phyloP scores from a whole-genome alignment of 768 basidiomycete species.

The Sutorius australiensis region DNA sequence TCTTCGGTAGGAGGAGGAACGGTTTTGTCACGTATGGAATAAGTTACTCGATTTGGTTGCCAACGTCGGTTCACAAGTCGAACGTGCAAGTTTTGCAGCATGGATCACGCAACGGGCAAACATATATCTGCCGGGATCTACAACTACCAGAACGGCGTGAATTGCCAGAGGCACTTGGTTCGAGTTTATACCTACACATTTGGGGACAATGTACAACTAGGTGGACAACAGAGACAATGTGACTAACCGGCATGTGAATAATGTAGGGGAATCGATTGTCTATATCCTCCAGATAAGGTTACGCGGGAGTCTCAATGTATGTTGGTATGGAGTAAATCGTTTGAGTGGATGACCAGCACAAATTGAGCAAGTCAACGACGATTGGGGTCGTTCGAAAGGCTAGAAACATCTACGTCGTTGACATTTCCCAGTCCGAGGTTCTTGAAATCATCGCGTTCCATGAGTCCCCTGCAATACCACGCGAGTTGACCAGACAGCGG shows the following conservation, averaged over 20 bases:
- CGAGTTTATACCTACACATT: conserved; percentile 1
- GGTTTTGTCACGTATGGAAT: background rate
- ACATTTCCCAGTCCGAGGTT: conserved; percentile 76
- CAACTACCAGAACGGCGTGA: background rate
- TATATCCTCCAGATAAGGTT: background rate
- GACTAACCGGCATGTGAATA: conserved; percentile 5
- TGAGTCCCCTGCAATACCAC: conserved; percentile 59
- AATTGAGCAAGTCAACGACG: conserved; percentile 1
- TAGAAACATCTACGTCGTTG: conserved; percentile 7
- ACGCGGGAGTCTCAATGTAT: background rate
- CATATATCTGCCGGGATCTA: background rate
- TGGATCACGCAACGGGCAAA: background rate
- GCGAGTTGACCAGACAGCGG: conserved; percentile 1
- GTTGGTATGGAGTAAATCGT: background rate
- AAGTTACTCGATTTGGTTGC: conserved; percentile 22
- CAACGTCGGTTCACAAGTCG: background rate
- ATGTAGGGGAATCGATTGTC: background rate
- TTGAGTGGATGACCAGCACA: background rate
- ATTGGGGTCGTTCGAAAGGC: conserved; percentile 2
- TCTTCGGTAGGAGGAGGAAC: conserved; percentile 9
- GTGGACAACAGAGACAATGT: background rate
- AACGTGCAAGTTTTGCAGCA: conserved; percentile 17
- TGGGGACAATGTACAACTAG: background rate
- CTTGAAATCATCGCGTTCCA: conserved; percentile 84
- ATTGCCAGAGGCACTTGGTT: background rate